Percentiles rank a stretch among this genome's conserved stretches.
These are phyloP conservation scores for Naganishia vaughanmartiniae DNA, from an alignment of 768 basidiomycete genomes.

Conservation along the genomic window DNA sequence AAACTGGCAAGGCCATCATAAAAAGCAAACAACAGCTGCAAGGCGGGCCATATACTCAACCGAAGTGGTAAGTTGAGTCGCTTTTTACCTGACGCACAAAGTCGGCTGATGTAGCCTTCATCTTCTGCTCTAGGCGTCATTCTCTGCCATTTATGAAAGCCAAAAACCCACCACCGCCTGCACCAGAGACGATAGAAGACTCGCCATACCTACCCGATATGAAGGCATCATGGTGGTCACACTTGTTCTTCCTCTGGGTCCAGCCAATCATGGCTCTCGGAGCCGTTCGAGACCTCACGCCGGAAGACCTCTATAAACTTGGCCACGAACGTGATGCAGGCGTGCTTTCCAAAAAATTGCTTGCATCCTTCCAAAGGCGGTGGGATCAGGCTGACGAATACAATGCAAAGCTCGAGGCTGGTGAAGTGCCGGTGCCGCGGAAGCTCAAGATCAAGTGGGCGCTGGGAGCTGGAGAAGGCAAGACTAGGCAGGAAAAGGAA, in stretches of 20 bases:
- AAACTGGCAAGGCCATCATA: conserved; percentile 30
- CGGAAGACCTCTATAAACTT: conserved; percentile 75
- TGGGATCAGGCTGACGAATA: conserved; percentile 63
- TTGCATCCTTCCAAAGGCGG: conserved; percentile 64
- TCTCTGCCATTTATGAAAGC: conserved; percentile 41
- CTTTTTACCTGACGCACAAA: neutral
- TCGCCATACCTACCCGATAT: conserved; percentile 62
- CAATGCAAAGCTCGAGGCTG: conserved; percentile 66
- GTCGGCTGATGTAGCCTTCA: neutral
- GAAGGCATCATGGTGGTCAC: conserved; percentile 61
- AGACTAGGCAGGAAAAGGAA: conserved; percentile 54
- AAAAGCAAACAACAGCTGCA: conserved; percentile 11
- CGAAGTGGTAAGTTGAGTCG: conserved; percentile 11
- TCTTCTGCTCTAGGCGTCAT: conserved; percentile 10
- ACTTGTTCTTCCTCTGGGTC: conserved; percentile 73
- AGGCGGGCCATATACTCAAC: conserved; percentile 26
- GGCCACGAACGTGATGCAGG: conserved; percentile 63
- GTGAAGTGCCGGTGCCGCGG: conserved; percentile 63
- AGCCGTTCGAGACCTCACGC: conserved; percentile 75
- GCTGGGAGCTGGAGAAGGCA: conserved; percentile 50
- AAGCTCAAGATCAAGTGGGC: conserved; percentile 62
- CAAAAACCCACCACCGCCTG: conserved; percentile 49
- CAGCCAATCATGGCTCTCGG: conserved; percentile 69
- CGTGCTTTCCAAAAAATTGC: conserved; percentile 64
- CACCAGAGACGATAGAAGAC: conserved; percentile 49